Conservation (phyloP, 129 eudicot genomes). For the Helichrysum umbraculigerum region DNA sequence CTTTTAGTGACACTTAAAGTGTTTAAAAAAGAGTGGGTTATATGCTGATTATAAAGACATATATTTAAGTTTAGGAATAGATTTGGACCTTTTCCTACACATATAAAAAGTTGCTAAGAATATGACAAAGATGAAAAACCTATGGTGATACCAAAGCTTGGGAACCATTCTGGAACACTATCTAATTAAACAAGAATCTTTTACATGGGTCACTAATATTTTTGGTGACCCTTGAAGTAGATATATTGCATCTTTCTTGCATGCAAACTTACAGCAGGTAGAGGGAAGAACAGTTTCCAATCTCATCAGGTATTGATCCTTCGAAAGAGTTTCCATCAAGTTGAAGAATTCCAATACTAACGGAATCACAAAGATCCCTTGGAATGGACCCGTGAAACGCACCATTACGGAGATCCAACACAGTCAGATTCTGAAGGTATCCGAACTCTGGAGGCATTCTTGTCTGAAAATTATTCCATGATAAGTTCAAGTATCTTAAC, state of each 20-base stretch:
- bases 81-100: too few relatives aligned
- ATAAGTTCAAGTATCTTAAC: slow-evolving; percentile 77
- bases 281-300: slow-evolving; percentile 89
- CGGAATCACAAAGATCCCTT: slow-evolving; percentile 70
- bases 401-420: slow-evolving; percentile 71
- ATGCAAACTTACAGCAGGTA: slow-evolving; percentile 72
- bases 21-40: too few relatives aligned
- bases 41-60: too few relatives aligned
- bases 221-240: too few relatives aligned
- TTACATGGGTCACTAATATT: too few relatives aligned
- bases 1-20: too few relatives aligned
- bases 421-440: slow-evolving; percentile 65
- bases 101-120: too few relatives aligned
- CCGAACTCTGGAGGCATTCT: slow-evolving; percentile 84
- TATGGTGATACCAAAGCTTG: too few relatives aligned
- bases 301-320: slow-evolving; percentile 71
- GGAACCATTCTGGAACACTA: too few relatives aligned
- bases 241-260: neutral
- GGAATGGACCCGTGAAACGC: slow-evolving; percentile 63
- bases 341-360: slow-evolving; percentile 75
- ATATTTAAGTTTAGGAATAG: too few relatives aligned
- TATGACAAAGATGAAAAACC: too few relatives aligned
- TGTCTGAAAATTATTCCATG: slow-evolving; percentile 73
- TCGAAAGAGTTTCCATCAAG: slow-evolving; percentile 78
- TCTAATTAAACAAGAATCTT: too few relatives aligned